Conservation (phyloP, 139 green algal genomes). For the Coccomyxa sp. region DNA sequence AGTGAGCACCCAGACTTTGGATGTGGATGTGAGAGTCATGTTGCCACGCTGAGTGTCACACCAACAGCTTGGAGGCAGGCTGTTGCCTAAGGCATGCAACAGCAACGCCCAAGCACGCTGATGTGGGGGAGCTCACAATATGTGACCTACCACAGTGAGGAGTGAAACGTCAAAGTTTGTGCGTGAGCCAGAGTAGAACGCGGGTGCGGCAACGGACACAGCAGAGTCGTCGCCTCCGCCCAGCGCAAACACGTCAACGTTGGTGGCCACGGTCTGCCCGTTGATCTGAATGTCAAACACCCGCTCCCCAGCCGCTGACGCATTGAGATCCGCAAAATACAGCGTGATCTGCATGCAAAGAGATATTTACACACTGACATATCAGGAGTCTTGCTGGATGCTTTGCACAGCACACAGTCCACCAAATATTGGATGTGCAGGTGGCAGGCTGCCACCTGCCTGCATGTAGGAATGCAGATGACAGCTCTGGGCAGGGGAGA, state of each 20-base stretch:
- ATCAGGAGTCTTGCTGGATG: too few relatives aligned
- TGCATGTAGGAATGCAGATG: background rate
- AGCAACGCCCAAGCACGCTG: too few relatives aligned
- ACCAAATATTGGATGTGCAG: too few relatives aligned
- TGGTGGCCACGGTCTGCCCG: background rate
- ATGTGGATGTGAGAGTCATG: too few relatives aligned
- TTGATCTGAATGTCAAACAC: background rate
- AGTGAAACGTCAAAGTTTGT: background rate
- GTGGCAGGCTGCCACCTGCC: background rate
- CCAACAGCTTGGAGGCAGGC: too few relatives aligned
- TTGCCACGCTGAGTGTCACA: too few relatives aligned
- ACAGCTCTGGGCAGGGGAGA: background rate
- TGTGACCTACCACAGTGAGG: background rate
- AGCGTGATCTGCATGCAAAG: background rate
- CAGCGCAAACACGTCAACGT: background rate
- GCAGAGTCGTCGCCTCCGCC: background rate
- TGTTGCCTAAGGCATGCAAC: too few relatives aligned
- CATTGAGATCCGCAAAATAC: background rate
- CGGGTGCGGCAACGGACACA: background rate
- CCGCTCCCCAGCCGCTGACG: background rate
- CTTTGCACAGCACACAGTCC: too few relatives aligned
- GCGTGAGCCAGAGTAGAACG: background rate
- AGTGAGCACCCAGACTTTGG: too few relatives aligned
- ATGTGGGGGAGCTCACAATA: too few relatives aligned
- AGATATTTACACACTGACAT: background rate